Evolutionary conservation across 202 grass and related monocot species (phyloP).

Genomic region (Eragrostis tef): DNA sequence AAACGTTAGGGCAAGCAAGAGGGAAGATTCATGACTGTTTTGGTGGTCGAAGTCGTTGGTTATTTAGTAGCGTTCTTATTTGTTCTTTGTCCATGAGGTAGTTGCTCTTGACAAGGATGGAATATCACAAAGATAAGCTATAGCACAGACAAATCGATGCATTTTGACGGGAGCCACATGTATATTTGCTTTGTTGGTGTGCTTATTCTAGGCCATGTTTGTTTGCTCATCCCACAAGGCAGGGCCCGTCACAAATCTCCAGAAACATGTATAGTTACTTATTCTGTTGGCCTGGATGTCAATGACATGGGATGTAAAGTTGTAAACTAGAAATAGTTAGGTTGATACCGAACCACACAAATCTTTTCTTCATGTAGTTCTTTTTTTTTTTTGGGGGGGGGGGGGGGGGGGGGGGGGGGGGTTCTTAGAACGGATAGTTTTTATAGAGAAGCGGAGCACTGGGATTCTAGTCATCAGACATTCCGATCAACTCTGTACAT

Average conservation of each 20-base stretch:
- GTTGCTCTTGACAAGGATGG: slow-evolving; percentile 13
- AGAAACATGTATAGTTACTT: slow-evolving; percentile 17
- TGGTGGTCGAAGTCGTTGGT: slow-evolving; percentile 26
- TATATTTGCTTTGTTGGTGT: slow-evolving; percentile 6
- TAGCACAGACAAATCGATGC: background rate
- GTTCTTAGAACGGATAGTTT: background rate
- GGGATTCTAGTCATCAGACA: background rate
- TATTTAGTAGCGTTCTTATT: slow-evolving; percentile 27
- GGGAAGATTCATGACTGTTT: slow-evolving; percentile 37
- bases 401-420: too few relatives aligned
- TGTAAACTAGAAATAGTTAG: slow-evolving; percentile 47
- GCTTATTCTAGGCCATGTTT: slow-evolving; percentile 10
- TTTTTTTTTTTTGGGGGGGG: slow-evolving; percentile 12
- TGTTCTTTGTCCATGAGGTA: slow-evolving; percentile 16
- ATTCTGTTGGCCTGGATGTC: slow-evolving; percentile 30
- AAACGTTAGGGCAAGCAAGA: slow-evolving; percentile 42
- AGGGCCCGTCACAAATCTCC: background rate
- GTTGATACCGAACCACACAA: slow-evolving; percentile 30
- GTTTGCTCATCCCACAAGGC: slow-evolving; percentile 17
- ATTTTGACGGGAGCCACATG: slow-evolving; percentile 4
- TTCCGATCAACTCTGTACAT: slow-evolving; percentile 32
- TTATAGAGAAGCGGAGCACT: background rate
- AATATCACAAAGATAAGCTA: slow-evolving; percentile 27
- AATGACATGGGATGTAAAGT: slow-evolving; percentile 26
- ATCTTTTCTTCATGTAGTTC: background rate